Evolutionary conservation across 495 filamentous ascomycete genomes (phyloP).

Genomic region (Astrothelium macrocarpum): DNA sequence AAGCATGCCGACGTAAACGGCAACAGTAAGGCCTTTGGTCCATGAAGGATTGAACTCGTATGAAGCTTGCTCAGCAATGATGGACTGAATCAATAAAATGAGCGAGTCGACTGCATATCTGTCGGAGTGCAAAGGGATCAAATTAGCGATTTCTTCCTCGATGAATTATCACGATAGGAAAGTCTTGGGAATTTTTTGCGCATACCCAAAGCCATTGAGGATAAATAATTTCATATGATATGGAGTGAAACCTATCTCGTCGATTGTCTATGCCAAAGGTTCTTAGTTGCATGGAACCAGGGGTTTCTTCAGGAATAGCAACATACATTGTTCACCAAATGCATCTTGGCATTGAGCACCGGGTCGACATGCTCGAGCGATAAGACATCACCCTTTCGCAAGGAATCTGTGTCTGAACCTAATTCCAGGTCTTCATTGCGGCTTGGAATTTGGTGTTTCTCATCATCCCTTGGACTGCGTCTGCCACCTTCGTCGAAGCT

Average conservation of each 20-base stretch:
- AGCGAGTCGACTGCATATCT: slow-evolving; percentile 63
- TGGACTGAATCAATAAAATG: slow-evolving; percentile 56
- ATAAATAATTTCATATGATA: slow-evolving; percentile 63
- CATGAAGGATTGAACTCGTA: slow-evolving; percentile 51
- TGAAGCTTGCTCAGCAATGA: slow-evolving; percentile 48
- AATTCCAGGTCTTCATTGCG: background rate
- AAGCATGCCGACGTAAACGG: slow-evolving; percentile 47
- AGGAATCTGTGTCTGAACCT: background rate
- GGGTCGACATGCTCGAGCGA: slow-evolving; percentile 42
- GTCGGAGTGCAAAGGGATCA: background rate
- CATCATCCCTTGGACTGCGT: background rate
- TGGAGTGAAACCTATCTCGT: slow-evolving; percentile 60
- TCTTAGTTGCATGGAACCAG: slow-evolving; percentile 3
- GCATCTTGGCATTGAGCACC: slow-evolving; percentile 59
- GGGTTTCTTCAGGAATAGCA: background rate
- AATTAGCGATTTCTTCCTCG: background rate
- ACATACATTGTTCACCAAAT: slow-evolving; percentile 58
- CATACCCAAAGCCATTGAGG: slow-evolving; percentile 57
- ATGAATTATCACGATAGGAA: background rate
- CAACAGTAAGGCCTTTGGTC: slow-evolving; percentile 48
- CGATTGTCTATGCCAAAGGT: slow-evolving; percentile 44
- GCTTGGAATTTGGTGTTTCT: background rate
- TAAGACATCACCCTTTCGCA: slow-evolving; percentile 28
- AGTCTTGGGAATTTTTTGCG: background rate
- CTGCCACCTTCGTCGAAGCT: background rate